Percentiles rank a stretch among this genome's conserved stretches.
Conservation (phyloP, 73 alveolate species). For the Paramecium biaurelia region DNA sequence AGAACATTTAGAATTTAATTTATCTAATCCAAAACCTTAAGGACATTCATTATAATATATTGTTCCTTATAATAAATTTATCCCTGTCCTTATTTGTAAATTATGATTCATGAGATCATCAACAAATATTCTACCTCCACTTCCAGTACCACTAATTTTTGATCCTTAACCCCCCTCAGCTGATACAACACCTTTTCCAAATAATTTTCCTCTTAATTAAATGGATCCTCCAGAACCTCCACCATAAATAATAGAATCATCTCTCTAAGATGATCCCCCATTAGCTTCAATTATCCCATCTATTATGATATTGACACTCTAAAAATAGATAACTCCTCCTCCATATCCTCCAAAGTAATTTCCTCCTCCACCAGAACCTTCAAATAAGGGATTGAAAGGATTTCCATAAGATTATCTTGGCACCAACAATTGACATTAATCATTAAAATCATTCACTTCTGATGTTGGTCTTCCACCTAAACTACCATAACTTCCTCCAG, state of each 20-base stretch:
- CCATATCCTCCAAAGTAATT: constrained; percentile 3
- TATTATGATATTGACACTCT: background rate
- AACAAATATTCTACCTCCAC: background rate
- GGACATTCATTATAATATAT: background rate
- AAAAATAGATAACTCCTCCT: background rate
- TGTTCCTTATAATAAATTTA: background rate
- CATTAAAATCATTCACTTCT: background rate
- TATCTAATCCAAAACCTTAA: background rate
- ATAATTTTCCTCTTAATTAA: background rate
- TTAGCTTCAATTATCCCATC: background rate
- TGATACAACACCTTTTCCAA: background rate
- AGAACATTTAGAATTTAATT: background rate
- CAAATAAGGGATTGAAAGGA: background rate
- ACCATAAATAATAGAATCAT: background rate
- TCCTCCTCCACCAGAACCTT: constrained; percentile 6
- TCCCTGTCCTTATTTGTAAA: background rate
- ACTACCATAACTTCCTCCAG: constrained; percentile 44
- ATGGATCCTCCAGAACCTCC: background rate
- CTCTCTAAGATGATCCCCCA: background rate
- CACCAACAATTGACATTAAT: background rate
- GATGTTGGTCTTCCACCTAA: background rate
- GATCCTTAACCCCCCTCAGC: background rate
- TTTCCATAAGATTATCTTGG: background rate
- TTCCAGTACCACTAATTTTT: background rate
- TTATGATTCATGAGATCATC: background rate